Conservation (phyloP, 2,329 filamentous ascomycete species). For the Didymosphaeria variabile region DNA sequence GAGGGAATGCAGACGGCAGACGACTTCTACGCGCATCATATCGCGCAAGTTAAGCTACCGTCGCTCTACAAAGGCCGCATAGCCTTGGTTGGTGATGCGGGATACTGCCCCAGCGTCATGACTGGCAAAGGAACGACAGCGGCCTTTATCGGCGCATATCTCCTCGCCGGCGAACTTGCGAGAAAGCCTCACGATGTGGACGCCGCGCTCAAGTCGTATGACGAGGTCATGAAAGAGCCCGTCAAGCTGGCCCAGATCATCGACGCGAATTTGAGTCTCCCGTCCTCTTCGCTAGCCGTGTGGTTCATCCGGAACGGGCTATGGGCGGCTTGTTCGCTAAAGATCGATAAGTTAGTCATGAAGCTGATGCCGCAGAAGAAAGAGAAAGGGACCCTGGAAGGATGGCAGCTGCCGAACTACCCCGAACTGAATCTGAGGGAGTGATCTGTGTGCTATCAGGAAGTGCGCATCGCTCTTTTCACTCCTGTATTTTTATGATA, state of each 20-base stretch:
- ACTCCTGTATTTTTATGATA: not conserved
- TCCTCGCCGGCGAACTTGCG: conserved; percentile 46
- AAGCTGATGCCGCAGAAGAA: conserved; percentile 41
- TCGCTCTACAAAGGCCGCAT: conserved; percentile 50
- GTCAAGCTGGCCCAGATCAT: conserved; percentile 33
- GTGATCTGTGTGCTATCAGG: not conserved
- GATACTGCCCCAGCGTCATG: conserved; percentile 37
- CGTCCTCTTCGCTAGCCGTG: conserved; percentile 45
- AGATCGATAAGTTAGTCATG: conserved; percentile 45
- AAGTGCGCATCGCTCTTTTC: not conserved
- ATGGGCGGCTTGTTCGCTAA: conserved; percentile 43
- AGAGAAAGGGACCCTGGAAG: conserved; percentile 29
- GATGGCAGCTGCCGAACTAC: conserved; percentile 53
- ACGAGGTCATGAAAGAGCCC: conserved; percentile 27
- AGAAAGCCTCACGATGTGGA: conserved; percentile 21
- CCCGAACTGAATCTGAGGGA: conserved; percentile 26
- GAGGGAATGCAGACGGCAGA: conserved; percentile 47
- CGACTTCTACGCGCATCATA: conserved; percentile 57
- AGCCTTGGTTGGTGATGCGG: conserved; percentile 49
- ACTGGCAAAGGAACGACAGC: conserved; percentile 31
- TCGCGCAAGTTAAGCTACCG: conserved; percentile 56
- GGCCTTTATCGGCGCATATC: conserved; percentile 47
- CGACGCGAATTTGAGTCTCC: conserved; percentile 24
- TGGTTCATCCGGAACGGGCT: conserved; percentile 42
- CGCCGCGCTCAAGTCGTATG: conserved; percentile 33